phyloP scores from a whole-genome alignment of 306 rosid species.

The Gillenia trifoliata region DNA sequence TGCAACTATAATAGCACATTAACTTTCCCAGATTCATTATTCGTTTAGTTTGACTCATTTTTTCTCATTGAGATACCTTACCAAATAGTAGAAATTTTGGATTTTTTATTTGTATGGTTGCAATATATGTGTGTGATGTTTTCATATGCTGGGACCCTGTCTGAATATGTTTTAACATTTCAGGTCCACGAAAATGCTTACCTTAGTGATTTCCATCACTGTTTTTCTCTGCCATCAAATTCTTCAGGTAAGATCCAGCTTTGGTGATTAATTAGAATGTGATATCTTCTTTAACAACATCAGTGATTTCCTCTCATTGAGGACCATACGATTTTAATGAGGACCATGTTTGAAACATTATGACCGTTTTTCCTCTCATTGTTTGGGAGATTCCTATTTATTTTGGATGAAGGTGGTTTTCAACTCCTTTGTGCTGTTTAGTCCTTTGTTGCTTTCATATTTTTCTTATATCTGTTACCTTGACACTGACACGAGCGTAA shows the following conservation, averaged over 20 bases:
- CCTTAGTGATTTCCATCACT: constrained; percentile 81
- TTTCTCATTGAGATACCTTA: background rate
- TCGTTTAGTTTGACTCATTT: background rate
- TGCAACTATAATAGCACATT: background rate
- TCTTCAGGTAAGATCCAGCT: constrained; percentile 48
- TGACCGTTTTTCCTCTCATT: background rate
- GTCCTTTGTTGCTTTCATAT: background rate
- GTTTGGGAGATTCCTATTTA: background rate
- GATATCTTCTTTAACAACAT: background rate
- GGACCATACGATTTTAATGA: too few relatives aligned
- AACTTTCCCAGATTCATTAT: background rate
- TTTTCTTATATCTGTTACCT: background rate
- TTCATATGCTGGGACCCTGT: background rate
- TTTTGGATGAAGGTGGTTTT: background rate
- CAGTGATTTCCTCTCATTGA: background rate
- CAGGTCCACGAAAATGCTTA: constrained; percentile 99
- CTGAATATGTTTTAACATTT: constrained; percentile 28
- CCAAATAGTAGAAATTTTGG: background rate
- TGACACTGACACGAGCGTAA: background rate
- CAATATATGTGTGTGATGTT: background rate
- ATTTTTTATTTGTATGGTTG: background rate
- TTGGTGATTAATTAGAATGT: background rate
- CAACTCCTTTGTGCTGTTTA: background rate
- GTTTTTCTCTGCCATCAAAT: constrained; percentile 77
- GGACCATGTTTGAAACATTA: background rate